These are phyloP conservation scores for Rosellinia necatrix DNA, from an alignment of 2,329 filamentous ascomycete species.

Conservation along the genomic window DNA sequence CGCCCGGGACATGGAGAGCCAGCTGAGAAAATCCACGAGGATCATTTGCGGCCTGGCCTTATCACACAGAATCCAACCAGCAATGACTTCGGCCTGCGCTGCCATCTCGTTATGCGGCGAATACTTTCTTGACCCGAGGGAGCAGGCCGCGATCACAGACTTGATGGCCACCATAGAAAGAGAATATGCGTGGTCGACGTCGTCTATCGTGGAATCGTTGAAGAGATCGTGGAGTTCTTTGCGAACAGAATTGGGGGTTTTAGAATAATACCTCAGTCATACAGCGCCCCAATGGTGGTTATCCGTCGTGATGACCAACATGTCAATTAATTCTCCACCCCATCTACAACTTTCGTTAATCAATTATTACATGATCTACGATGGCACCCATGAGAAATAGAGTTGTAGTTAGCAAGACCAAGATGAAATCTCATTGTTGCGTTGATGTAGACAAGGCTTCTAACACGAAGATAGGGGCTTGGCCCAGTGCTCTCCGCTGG, in stretches of 20 bases:
- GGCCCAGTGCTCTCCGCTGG: no score
- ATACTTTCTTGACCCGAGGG: background rate
- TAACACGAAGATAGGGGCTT: no score
- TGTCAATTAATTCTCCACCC: no score
- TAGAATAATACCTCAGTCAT: no score
- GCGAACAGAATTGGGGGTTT: background rate
- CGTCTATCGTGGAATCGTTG: background rate
- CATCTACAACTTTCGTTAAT: no score
- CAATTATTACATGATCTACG: no score
- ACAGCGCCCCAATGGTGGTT: no score
- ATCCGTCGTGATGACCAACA: no score
- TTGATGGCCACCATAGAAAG: constrained; percentile 1
- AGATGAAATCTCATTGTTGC: no score
- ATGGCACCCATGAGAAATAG: no score
- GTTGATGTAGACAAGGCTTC: no score
- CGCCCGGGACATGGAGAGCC: background rate
- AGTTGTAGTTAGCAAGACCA: no score
- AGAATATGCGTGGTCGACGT: constrained; percentile 2
- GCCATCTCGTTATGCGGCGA: constrained; percentile 1
- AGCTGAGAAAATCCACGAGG: background rate
- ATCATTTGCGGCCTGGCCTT: background rate
- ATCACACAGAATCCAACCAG: constrained; percentile 2
- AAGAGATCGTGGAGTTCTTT: background rate
- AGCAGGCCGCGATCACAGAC: background rate
- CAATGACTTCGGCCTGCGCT: background rate